These are phyloP conservation scores for Trametes maxima DNA, from an alignment of 768 basidiomycete genomes.

Conservation along the genomic window DNA sequence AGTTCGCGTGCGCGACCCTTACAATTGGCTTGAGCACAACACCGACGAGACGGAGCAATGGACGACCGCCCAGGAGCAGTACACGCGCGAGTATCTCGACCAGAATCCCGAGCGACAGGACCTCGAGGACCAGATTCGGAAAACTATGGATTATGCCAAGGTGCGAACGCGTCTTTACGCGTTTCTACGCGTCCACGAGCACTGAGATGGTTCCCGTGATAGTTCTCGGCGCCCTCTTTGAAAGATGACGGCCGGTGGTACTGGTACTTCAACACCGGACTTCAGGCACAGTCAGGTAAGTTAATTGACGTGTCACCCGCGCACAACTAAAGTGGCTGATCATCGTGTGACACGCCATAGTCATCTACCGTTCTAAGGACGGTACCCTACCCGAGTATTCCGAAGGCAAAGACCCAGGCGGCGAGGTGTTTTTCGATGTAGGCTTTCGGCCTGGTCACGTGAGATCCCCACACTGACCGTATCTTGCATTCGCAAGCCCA, in stretches of 20 bases:
- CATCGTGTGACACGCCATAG: constrained; percentile 35
- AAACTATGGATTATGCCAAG: constrained; percentile 55
- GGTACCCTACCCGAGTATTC: constrained; percentile 56
- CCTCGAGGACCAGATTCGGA: constrained; percentile 60
- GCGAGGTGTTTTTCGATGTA: constrained; percentile 82
- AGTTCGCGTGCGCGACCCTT: constrained; percentile 69
- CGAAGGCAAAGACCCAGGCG: constrained; percentile 44
- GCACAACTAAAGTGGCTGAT: neutral
- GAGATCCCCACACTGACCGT: neutral
- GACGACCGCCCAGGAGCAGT: constrained; percentile 61
- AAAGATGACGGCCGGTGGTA: constrained; percentile 76
- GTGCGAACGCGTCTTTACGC: constrained; percentile 30
- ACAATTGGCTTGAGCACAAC: constrained; percentile 72
- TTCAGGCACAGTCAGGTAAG: constrained; percentile 63
- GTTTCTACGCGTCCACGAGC: constrained; percentile 9
- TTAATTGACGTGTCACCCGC: neutral
- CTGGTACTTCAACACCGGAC: constrained; percentile 78
- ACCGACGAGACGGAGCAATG: constrained; percentile 65
- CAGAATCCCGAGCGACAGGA: constrained; percentile 59
- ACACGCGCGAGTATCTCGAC: constrained; percentile 62
- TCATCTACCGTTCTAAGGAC: constrained; percentile 62
- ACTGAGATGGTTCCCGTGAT: constrained; percentile 7
- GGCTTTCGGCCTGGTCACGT: constrained; percentile 26
- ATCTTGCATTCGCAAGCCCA: constrained; percentile 48
- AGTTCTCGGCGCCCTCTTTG: constrained; percentile 67